Base-by-base conservation (phyloP, 2,329 filamentous ascomycete species). In the Fusarium sp. region DNA sequence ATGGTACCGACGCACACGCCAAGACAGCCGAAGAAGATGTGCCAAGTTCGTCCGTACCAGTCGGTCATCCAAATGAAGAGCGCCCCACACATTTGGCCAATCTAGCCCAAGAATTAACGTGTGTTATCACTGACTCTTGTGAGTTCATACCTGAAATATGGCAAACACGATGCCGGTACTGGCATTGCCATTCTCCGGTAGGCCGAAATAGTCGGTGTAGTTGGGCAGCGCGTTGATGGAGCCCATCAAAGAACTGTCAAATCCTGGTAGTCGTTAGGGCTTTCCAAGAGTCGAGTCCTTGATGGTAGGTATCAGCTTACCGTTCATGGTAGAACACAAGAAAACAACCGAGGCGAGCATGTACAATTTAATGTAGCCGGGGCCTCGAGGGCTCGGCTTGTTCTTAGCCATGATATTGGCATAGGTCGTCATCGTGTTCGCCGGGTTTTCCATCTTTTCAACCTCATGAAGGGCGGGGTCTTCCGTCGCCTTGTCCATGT, bases 1-100 rank as follows among this genome's bases (percentile, higher is more conserved):
- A 88, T 82, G 5, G 86, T 85, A 11, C 86, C 87, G n/a, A 87
- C 62, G 53, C 87, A 81, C 56, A 90, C 86, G 59, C 87, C 83
- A 1, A 86, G 66, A 59, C 84, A 86, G 27, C 88, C 86, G 57
- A 86, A 81, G 66, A 83, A 85, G 53, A 87, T 85, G 36, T 83
- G 81, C 73, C 80, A 79, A 4, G 80, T 82, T 40, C 85, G 80
- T 5, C 85, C 85, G 11, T 83, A 80, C 80, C 81, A 84, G 69
- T 87, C 85, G 42, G 84, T 79, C 64, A 84, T 77, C 81, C 83
- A 85, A 36, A 82, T 79, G 69, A 85, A 85, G 5, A 85, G 77
- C 2, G 83, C 82, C 11, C 80, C 84, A 46, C 75, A 79, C 79
- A 86, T 85, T 69, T 84, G 83, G 12, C 83, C 84, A 56, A 85